Evolutionary conservation across 805 yeast species (phyloP).

Genomic region (Pichia sporocuriosa): DNA sequence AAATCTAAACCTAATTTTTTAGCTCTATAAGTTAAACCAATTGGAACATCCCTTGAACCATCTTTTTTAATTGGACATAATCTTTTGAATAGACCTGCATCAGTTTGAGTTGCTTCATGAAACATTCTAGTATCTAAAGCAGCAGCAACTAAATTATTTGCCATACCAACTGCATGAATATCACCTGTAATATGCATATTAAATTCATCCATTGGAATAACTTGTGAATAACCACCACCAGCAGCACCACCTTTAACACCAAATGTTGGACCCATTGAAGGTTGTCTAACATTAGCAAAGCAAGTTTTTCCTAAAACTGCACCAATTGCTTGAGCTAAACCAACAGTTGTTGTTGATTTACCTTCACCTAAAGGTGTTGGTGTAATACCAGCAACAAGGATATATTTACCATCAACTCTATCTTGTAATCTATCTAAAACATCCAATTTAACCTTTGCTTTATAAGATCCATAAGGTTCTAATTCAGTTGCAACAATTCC

Average conservation of each 20-base stretch:
- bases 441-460: constrained; percentile 77
- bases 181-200: constrained; percentile 97
- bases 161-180: constrained; percentile 92
- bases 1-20: constrained; percentile 74
- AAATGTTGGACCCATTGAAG: constrained; percentile 97
- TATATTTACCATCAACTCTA: constrained; percentile 71
- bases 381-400: constrained; percentile 93
- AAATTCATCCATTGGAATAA: constrained; percentile 98
- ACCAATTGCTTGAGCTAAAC: constrained; percentile 93
- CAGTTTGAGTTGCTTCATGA: constrained; percentile 82
- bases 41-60: constrained; percentile 72
- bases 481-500: constrained; percentile 76
- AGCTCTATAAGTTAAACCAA: constrained; percentile 71
- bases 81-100: constrained; percentile 73
- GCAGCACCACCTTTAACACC: constrained; percentile 99
- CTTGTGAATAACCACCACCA: constrained; percentile 98
- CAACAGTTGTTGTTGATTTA: constrained; percentile 92
- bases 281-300: constrained; percentile 94
- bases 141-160: constrained; percentile 89
- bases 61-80: constrained; percentile 75
- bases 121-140: constrained; percentile 96
- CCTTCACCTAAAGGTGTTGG: constrained; percentile 99
- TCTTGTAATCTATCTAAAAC: constrained; percentile 60
- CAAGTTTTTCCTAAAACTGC: constrained; percentile 80
- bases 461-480: constrained; percentile 82